Evolutionary conservation across 257 asterid genomes (phyloP), one percentile per base, ranked within the genome.

Genomic region (Solanum phureja): DNA sequence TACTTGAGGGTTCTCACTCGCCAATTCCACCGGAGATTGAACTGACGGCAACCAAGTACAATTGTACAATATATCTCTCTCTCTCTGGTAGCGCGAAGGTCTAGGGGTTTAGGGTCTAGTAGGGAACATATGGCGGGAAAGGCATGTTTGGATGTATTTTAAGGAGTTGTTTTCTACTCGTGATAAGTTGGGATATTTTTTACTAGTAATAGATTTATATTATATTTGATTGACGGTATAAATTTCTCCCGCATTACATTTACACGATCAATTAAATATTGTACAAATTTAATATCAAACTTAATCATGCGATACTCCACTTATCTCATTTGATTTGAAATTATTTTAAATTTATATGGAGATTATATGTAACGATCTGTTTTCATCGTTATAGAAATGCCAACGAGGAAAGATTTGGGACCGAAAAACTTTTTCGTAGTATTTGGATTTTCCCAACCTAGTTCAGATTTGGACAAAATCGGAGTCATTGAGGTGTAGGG

Each of bases 21-120:
- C 56, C 83, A 91, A 74, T 64, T 91, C 93, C 87, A 90, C 94
- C 98, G 93, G 91, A 16, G 10, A 44, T 10, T 34, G 27, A 73
- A 62, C 5, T 40, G 58, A 75, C 58, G 14, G 13, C 62, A 77
- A 27, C 29, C 4, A 77, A 77, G 60, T 44, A 42, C 38, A 79
- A 4, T 14, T 44, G 35, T 44, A 77, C 11, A 12, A 1, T 42
- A 40, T 74, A 16, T 37, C 6, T 76, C 21, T 76, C 58, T 38
- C 33, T 40, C 23, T 14, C 34, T 11, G 5, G 13, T 3, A 24
- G 60, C 23, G 84, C 4, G 9, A 77, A 77, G 84, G 84, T 10
- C 64, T 24, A 42, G 84, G 82, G 49, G 40, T 1, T 18, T 58
- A 58, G 24, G 66, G 27, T 19, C 18, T 16, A 68, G 5, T 16